Evolutionary conservation across 176 grass and related monocot genomes (phyloP), one percentile per base, ranked within the genome.

Genomic region (Carex scoparia): DNA sequence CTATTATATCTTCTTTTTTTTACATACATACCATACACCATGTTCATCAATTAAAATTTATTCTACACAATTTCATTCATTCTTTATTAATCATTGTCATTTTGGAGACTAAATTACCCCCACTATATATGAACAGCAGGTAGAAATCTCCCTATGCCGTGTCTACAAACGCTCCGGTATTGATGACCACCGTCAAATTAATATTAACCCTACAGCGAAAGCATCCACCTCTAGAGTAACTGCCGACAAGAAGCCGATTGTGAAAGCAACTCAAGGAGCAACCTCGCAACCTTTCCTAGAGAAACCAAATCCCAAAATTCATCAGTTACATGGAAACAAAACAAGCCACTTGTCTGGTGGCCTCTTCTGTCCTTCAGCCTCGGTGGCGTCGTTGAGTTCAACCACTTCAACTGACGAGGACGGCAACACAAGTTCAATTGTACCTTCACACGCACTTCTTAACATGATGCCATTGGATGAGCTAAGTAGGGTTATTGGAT

Each of bases 151-250:
- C 1, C 90, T 97, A 2, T 97, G 94, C 58, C 92, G 92, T 19
- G 94, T 97, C 66, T 97, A 97, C 40, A 97, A 97, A 84, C 88
- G 94, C 14, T 71, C 94, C 10, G 94, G 94, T 28, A 89, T 94
- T 15, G 94, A 93, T 27, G 90, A 94, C 40, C 91, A 92, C 81
- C 89, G 86, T 51, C 92, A 91, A 73, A 87, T 90, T 78, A 85
- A 61, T 7, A 60, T 61, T 37, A 51, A 68, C 44, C 58, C 75
- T 38, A 66, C 89, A 28, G 65, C 91, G 69, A 85, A 85, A 57
- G 79, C 91, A 10, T 88, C 91, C 1, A 73, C 71, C 38, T 87
- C 90, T 46, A 89, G 89, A 80, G 87, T 84, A 23, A 63, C 79
- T 4, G n/a, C 65, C 0, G 64, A 68, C 44, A 81, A 74, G 59